Evolutionary conservation across 495 filamentous ascomycete species (phyloP).

Genomic region (Aspergillus baeticus): DNA sequence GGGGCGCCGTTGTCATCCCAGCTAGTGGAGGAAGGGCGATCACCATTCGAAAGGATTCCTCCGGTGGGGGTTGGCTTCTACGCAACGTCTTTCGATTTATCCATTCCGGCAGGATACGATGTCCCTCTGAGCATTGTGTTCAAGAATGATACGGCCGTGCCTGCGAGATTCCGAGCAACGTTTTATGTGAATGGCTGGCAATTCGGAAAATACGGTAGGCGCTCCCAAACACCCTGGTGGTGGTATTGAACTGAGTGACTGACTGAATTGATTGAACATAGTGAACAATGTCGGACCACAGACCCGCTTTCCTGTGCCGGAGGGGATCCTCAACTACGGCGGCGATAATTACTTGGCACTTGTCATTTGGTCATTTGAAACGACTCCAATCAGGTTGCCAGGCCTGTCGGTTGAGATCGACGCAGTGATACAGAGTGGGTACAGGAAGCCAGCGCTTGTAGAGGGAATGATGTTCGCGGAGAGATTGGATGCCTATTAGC

Average conservation of each 20-base stretch:
- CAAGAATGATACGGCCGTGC: slow-evolving; percentile 24
- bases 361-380: slow-evolving; percentile 10
- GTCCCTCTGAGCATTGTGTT: slow-evolving; percentile 58
- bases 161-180: slow-evolving; percentile 45
- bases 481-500: too few species aligned
- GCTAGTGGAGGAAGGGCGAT: not conserved
- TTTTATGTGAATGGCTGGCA: slow-evolving; percentile 72
- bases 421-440: too few species aligned
- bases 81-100: slow-evolving; percentile 51
- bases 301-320: slow-evolving; percentile 57
- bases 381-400: too few species aligned
- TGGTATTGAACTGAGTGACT: not conserved
- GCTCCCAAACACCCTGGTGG: not conserved
- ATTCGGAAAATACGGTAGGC: slow-evolving; percentile 58
- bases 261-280: not conserved
- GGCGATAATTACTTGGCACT: slow-evolving; percentile 56
- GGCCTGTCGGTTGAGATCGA: too few species aligned
- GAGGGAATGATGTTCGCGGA: too few species aligned
- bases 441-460: too few species aligned
- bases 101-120: slow-evolving; percentile 53
- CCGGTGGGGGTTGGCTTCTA: slow-evolving; percentile 59
- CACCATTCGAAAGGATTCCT: slow-evolving; percentile 46
- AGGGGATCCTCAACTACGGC: slow-evolving; percentile 61
- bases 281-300: slow-evolving; percentile 63
- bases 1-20: too few species aligned